Percentiles rank a stretch among this genome's conserved stretches.
Conservation (phyloP, 2,329 filamentous ascomycete genomes). For the Neonectria sp. region DNA sequence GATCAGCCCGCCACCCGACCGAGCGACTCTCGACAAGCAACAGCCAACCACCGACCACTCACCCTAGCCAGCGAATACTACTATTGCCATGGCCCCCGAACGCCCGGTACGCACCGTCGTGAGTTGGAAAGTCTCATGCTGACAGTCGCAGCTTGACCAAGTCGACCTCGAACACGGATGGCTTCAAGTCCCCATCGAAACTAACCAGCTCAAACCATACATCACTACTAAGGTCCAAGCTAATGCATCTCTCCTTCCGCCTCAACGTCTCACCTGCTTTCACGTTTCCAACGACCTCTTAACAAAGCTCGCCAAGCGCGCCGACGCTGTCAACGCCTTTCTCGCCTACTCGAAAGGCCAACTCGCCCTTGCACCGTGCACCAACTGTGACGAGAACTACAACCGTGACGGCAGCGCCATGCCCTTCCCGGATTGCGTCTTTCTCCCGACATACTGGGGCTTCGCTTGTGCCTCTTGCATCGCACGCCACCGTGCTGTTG, state of each 20-base stretch:
- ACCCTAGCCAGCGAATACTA: slow-evolving; percentile 4
- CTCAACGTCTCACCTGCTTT: slow-evolving; percentile 11
- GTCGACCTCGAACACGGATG: slow-evolving; percentile 4
- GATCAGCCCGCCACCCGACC: not conserved
- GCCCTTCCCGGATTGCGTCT: slow-evolving; percentile 6
- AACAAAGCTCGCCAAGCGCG: not conserved
- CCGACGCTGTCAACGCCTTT: slow-evolving; percentile 2
- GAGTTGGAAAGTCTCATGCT: not conserved
- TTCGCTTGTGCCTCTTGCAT: slow-evolving; percentile 10
- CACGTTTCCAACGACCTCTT: not conserved
- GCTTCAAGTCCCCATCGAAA: slow-evolving; percentile 22
- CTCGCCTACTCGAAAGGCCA: slow-evolving; percentile 12
- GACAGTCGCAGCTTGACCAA: slow-evolving; percentile 15
- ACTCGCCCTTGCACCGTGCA: slow-evolving; percentile 5
- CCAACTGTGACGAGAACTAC: not conserved
- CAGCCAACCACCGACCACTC: slow-evolving; percentile 3
- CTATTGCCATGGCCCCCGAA: slow-evolving; percentile 2
- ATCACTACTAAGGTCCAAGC: slow-evolving; percentile 8
- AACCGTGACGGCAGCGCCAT: not conserved
- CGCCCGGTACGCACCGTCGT: slow-evolving; percentile 2
- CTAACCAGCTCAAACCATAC: not conserved
- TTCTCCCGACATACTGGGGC: slow-evolving; percentile 5
- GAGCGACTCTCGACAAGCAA: slow-evolving; percentile 5
- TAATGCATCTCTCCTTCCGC: slow-evolving; percentile 6
- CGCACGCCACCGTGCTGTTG: not conserved